phyloP scores from a whole-genome alignment of 768 basidiomycete genomes.

The Boletales sp. region DNA sequence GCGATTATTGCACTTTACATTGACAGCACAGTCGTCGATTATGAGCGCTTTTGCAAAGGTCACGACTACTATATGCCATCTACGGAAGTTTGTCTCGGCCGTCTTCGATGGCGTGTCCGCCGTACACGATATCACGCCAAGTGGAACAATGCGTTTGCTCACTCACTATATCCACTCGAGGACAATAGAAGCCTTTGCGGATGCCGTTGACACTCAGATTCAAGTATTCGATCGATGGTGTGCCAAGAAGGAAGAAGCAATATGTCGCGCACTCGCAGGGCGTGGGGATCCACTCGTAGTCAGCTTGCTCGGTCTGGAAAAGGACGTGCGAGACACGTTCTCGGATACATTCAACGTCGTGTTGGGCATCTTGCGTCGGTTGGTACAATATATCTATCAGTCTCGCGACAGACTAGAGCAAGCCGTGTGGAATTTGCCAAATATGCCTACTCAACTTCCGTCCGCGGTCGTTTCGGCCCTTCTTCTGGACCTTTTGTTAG shows the following conservation, averaged over 20 bases:
- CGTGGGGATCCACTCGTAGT: constrained; percentile 40
- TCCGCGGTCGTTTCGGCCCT: constrained; percentile 54
- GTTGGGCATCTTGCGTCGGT: constrained; percentile 42
- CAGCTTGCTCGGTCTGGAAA: constrained; percentile 66
- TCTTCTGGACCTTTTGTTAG: constrained; percentile 61
- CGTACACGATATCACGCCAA: constrained; percentile 18
- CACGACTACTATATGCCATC: constrained; percentile 58
- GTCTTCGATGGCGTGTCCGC: constrained; percentile 38
- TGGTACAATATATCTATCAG: constrained; percentile 30
- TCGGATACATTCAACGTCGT: constrained; percentile 56
- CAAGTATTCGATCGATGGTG: constrained; percentile 66
- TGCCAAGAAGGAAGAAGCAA: constrained; percentile 60
- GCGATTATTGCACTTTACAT: constrained; percentile 63
- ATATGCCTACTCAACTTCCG: constrained; percentile 36
- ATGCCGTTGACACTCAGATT: constrained; percentile 63
- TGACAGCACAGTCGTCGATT: constrained; percentile 62
- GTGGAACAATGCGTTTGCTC: constrained; percentile 20
- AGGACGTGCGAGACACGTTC: constrained; percentile 53
- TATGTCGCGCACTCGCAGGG: constrained; percentile 58
- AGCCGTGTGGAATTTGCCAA: constrained; percentile 40
- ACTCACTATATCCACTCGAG: constrained; percentile 36
- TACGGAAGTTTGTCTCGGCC: constrained; percentile 57
- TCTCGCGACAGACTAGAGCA: constrained; percentile 25
- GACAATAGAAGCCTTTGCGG: constrained; percentile 80
- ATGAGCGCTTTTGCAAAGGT: constrained; percentile 52